A percentile compares a stretch with the other conserved stretches of the same genome.
phyloP scores from a whole-genome alignment of 257 asterid genomes.

The Nicotiana otophora region DNA sequence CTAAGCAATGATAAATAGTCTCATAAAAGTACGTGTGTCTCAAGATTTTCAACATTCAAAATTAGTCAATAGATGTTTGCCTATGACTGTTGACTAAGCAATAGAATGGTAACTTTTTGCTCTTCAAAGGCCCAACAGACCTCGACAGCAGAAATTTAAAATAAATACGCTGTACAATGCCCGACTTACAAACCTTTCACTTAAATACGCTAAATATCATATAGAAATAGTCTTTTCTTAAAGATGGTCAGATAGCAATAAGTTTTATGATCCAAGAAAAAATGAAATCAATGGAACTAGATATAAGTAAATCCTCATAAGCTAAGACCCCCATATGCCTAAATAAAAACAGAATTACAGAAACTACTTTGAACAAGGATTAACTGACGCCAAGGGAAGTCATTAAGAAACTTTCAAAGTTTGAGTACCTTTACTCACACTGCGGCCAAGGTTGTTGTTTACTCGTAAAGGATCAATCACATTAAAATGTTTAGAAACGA shows the following conservation, averaged over 20 bases:
- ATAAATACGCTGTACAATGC: neutral
- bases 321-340: neutral
- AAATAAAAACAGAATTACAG: neutral
- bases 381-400: neutral
- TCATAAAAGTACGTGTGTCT: neutral
- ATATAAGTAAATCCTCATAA: neutral
- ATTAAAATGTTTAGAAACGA: conserved; percentile 84
- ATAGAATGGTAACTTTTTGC: neutral
- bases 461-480: conserved; percentile 96
- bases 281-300: neutral
- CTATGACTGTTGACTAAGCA: neutral
- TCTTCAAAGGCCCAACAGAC: neutral
- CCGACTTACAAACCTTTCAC: neutral
- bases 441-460: conserved; percentile 98
- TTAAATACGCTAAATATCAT: neutral
- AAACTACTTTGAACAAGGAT: neutral
- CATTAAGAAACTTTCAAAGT: neutral
- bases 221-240: neutral
- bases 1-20: neutral
- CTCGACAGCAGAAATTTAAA: neutral
- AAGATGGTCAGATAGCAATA: neutral
- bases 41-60: neutral
- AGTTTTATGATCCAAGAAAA: neutral
- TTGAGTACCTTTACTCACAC: conserved; percentile 92
- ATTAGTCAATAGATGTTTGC: neutral